Conservation (phyloP, 805 yeast species). For the Teunomyces lycoperdinae region DNA sequence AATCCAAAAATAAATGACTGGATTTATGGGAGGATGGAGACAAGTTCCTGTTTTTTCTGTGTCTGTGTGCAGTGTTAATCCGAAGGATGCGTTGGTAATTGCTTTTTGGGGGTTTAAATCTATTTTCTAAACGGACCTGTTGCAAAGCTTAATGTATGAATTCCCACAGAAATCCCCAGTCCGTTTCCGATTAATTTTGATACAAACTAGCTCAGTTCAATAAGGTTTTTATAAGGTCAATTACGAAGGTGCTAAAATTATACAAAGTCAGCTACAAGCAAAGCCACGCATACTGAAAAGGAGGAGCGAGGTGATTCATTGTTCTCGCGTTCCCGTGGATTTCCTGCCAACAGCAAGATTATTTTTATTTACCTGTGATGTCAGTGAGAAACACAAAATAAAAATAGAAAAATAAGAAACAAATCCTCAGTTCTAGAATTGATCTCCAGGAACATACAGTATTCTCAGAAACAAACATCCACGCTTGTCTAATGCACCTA, state of each 20-base stretch:
- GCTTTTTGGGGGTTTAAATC: not conserved
- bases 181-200: no score
- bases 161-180: no score
- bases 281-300: no score
- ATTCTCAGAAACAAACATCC: no score
- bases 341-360: not conserved
- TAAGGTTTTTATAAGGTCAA: no score
- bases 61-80: not conserved
- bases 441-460: not conserved
- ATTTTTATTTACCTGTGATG: not conserved
- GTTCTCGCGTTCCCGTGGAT: not conserved
- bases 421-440: not conserved
- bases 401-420: not conserved
- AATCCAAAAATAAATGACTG: not conserved
- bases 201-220: no score
- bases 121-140: not conserved
- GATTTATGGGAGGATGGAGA: not conserved
- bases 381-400: not conserved
- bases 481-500: no score
- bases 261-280: no score
- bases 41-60: not conserved
- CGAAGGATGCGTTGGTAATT: constrained; percentile 1
- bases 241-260: no score
- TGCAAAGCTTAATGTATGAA: no score
- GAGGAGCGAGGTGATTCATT: not conserved